Base-by-base conservation (phyloP, 75 land plant species). In the Larix kaempferi region DNA sequence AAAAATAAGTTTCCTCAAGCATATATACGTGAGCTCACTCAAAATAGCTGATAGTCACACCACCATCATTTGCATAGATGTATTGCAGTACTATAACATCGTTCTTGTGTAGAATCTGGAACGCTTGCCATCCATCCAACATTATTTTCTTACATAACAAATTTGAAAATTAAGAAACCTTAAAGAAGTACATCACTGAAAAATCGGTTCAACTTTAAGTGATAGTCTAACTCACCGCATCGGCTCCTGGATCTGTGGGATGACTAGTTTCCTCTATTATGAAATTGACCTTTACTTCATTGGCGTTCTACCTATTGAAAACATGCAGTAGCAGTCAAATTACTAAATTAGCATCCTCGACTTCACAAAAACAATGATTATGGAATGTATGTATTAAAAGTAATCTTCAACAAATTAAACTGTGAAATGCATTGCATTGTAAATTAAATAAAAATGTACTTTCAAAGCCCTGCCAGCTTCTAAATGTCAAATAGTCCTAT, bases 161-260 rank as follows among this genome's bases (percentile, higher is more conserved):
- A n/a, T n/a, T n/a, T n/a, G n/a, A n/a, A n/a, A n/a, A n/a, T n/a
- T n/a, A n/a, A n/a, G n/a, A n/a, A n/a, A n/a, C n/a, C n/a, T n/a
- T n/a, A n/a, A n/a, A n/a, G n/a, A n/a, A n/a, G n/a, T n/a, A n/a
- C n/a, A n/a, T n/a, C n/a, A n/a, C n/a, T n/a, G n/a, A n/a, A n/a
- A n/a, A n/a, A n/a, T n/a, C n/a, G n/a, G n/a, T n/a, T n/a, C n/a
- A n/a, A n/a, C n/a, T n/a, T n/a, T n/a, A n/a, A n/a, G n/a, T n/a
- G n/a, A n/a, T n/a, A n/a, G 10, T 21, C 10, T 23, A 73, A 6
- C 27, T 73, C 74, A 91, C 95, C 91, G 89, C 93, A 83, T 91
- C 93, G n/a, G 95, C 95, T 56, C 91, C 93, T 26, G 95, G 95
- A 65, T 93, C 95, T 41, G 91, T 87, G 13, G 93, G 95, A 82